A percentile compares a stretch with the other conserved stretches of the same genome.
phyloP scores from a whole-genome alignment of 192 early-diverging fungal species.

The Pilaira anomala region DNA sequence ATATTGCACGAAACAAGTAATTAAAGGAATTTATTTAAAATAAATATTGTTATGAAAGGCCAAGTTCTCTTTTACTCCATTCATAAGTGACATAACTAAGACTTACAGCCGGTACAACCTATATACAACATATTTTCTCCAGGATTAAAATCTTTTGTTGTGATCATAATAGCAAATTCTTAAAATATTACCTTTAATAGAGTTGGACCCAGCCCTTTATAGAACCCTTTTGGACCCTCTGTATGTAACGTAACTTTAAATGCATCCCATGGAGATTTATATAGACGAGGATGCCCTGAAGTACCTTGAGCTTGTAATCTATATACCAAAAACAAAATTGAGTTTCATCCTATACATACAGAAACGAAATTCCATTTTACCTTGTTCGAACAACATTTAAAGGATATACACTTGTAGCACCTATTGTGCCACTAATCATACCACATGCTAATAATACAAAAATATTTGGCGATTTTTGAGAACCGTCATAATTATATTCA shows the following conservation, averaged over 20 bases:
- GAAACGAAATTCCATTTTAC: conserved; percentile 34
- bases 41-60: conserved; percentile 12
- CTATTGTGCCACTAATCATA: conserved; percentile 59
- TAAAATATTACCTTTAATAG: conserved; percentile 56
- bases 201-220: conserved; percentile 72
- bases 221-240: conserved; percentile 68
- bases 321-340: neutral
- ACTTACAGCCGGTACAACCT: conserved; percentile 68
- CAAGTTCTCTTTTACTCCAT: conserved; percentile 42
- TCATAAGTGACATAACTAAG: conserved; percentile 74
- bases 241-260: conserved; percentile 51
- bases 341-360: too few species aligned
- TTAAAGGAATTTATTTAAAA: neutral
- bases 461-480: conserved; percentile 39
- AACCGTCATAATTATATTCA: conserved; percentile 29
- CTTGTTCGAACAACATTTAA: conserved; percentile 63
- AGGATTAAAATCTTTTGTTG: too few species aligned
- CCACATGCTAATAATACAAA: conserved; percentile 57
- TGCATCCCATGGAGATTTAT: conserved; percentile 59
- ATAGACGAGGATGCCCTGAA: conserved; percentile 62
- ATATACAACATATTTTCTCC: too few species aligned
- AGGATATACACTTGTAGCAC: conserved; percentile 66
- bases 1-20: neutral
- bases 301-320: conserved; percentile 81
- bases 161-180: too few species aligned